Percentiles rank a stretch among this genome's conserved stretches.
Evolutionary conservation across 2,329 filamentous ascomycete genomes (phyloP).

Genomic region (Fusarium phyllophilum): DNA sequence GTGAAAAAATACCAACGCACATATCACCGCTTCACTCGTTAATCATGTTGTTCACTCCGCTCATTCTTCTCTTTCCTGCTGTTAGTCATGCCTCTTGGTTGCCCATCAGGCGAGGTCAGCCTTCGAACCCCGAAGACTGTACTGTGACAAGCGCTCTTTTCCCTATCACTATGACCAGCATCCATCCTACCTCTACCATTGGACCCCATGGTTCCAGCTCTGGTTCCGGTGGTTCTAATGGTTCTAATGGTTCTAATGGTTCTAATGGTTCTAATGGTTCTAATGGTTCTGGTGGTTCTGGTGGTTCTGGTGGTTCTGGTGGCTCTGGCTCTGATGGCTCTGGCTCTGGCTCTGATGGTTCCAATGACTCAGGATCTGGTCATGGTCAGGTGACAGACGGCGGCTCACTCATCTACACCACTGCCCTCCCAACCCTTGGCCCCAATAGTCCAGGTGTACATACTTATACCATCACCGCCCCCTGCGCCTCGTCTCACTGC

Average conservation of each 20-base stretch:
- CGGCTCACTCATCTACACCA: neutral
- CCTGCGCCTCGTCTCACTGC: constrained; percentile 8
- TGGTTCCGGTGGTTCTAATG: neutral
- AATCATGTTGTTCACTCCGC: constrained; percentile 13
- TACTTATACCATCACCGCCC: constrained; percentile 23
- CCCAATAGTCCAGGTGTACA: constrained; percentile 7
- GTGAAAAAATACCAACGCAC: neutral
- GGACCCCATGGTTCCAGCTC: neutral
- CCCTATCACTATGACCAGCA: constrained; percentile 4
- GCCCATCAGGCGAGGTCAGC: neutral
- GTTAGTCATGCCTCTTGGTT: constrained; percentile 13
- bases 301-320: too few species aligned
- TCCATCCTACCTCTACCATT: constrained; percentile 5
- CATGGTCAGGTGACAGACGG: neutral
- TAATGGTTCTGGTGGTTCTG: neutral
- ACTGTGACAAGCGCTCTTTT: constrained; percentile 8
- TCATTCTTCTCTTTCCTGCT: constrained; percentile 14
- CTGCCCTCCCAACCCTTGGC: constrained; percentile 10
- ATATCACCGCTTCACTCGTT: constrained; percentile 11
- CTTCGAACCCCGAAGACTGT: neutral
- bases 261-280: neutral
- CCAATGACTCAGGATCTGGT: neutral
- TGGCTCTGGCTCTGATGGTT: neutral
- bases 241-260: too few species aligned
- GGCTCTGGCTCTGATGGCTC: neutral